Conservation (phyloP, 345 rosid species). For the Nasturtium officinale region DNA sequence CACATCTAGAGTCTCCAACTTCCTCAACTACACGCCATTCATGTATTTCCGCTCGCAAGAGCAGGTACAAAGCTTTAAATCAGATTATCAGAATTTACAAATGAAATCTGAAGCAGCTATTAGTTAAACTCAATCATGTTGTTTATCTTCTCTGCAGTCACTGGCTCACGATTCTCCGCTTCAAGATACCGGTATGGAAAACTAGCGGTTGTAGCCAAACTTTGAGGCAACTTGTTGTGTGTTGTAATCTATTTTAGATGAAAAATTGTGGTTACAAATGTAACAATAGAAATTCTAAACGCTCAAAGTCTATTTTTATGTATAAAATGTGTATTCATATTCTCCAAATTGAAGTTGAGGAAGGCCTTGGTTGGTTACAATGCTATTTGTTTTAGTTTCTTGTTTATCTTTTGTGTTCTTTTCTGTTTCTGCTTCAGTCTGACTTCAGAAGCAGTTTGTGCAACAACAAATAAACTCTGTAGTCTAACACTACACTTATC, state of each 20-base stretch:
- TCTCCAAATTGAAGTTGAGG: neutral
- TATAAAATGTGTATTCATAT: slow-evolving; percentile 23
- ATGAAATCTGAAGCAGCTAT: neutral
- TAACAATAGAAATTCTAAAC: neutral
- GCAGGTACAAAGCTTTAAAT: slow-evolving; percentile 60
- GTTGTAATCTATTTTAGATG: slow-evolving; percentile 23
- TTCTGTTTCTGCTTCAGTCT: slow-evolving; percentile 55
- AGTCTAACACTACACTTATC: slow-evolving; percentile 10
- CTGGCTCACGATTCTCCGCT: slow-evolving; percentile 76
- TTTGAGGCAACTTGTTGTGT: slow-evolving; percentile 3
- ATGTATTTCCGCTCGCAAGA: slow-evolving; percentile 94
- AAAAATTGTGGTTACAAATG: slow-evolving; percentile 27
- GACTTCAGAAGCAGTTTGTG: slow-evolving; percentile 54
- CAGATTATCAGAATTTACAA: neutral
- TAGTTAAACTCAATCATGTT: slow-evolving; percentile 1
- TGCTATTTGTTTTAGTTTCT: neutral
- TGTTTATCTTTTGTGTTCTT: neutral
- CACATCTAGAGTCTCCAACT: slow-evolving; percentile 90
- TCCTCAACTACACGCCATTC: slow-evolving; percentile 87
- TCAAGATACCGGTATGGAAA: slow-evolving; percentile 35
- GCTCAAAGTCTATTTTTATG: slow-evolving; percentile 7
- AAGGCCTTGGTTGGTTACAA: neutral
- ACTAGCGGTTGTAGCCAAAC: slow-evolving; percentile 21
- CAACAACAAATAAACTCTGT: slow-evolving; percentile 67
- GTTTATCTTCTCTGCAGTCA: slow-evolving; percentile 53